These are phyloP conservation scores for Apiospora malaysiana DNA, from an alignment of 2,329 filamentous ascomycete species.

Conservation along the genomic window DNA sequence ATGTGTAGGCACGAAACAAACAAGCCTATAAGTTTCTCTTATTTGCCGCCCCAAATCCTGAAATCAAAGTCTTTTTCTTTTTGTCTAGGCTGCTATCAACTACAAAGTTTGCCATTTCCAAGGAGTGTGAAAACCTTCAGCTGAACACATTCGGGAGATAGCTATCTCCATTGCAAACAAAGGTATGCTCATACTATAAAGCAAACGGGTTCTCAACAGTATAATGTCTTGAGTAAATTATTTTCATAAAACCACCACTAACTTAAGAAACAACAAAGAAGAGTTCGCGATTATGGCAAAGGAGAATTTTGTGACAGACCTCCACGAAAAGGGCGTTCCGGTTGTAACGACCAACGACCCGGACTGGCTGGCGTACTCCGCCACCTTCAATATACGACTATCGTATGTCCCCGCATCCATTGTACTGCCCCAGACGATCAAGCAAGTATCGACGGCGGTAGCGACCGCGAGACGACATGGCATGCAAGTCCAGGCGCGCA, in stretches of 20 bases:
- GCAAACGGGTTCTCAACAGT: neutral
- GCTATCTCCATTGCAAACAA: neutral
- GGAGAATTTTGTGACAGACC: neutral
- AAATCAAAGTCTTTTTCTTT: neutral
- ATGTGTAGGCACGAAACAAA: no score
- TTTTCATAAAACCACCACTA: neutral
- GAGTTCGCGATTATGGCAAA: neutral
- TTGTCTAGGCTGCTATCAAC: no score
- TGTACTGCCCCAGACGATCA: constrained; percentile 32
- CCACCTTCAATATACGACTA: constrained; percentile 34
- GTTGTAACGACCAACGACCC: neutral
- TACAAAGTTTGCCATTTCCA: neutral
- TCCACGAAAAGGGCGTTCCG: neutral
- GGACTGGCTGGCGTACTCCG: neutral
- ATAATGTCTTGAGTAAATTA: neutral
- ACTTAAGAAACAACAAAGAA: neutral
- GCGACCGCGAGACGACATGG: constrained; percentile 43
- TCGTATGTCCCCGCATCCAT: constrained; percentile 31
- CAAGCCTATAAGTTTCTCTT: no score
- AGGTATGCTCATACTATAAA: no score
- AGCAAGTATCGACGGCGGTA: constrained; percentile 48
- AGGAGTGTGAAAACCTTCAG: neutral
- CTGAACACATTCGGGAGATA: neutral
- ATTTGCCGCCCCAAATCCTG: no score
- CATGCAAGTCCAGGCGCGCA: constrained; percentile 54